Evolutionary conservation across 75 land plant genomes (phyloP).

Genomic region (Isoetes taiwanensis): DNA sequence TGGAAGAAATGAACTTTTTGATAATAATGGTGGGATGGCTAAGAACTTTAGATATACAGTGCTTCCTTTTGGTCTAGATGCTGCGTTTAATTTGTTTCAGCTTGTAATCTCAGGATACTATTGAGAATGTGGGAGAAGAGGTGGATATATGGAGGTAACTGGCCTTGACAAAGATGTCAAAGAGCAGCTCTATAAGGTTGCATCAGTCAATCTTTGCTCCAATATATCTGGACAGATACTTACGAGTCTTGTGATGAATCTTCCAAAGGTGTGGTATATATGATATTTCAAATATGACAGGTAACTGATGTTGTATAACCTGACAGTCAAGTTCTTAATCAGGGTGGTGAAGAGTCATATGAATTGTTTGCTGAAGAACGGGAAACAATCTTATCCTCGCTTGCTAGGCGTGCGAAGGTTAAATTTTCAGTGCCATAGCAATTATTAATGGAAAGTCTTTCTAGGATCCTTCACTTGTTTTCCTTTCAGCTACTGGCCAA

Average conservation of each 20-base stretch:
- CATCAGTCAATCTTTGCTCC: constrained; percentile 3
- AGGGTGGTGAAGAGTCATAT: constrained; percentile 91
- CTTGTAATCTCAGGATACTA: constrained; percentile 1
- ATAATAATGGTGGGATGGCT: no score
- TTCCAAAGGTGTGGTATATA: constrained; percentile 7
- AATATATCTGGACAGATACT: constrained; percentile 2
- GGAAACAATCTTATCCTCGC: constrained; percentile 74
- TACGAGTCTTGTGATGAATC: constrained; percentile 1
- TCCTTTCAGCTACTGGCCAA: constrained; percentile 52
- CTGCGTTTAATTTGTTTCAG: no score
- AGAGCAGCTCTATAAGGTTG: constrained; percentile 3
- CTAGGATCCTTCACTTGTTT: no score
- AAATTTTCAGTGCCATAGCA: no score
- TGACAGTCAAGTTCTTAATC: no score
- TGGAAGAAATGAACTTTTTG: no score
- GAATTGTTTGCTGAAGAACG: constrained; percentile 54
- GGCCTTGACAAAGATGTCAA: constrained; percentile 3
- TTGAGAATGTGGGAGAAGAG: constrained; percentile 6
- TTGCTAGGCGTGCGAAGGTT: constrained; percentile 92
- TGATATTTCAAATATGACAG: no score
- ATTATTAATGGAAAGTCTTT: no score
- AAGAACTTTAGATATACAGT: no score
- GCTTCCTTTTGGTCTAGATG: neutral
- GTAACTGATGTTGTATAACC: no score
- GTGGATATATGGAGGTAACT: constrained; percentile 1